phyloP scores from a whole-genome alignment of 169 alveolate genomes.

The Cryptosporidium bovis region DNA sequence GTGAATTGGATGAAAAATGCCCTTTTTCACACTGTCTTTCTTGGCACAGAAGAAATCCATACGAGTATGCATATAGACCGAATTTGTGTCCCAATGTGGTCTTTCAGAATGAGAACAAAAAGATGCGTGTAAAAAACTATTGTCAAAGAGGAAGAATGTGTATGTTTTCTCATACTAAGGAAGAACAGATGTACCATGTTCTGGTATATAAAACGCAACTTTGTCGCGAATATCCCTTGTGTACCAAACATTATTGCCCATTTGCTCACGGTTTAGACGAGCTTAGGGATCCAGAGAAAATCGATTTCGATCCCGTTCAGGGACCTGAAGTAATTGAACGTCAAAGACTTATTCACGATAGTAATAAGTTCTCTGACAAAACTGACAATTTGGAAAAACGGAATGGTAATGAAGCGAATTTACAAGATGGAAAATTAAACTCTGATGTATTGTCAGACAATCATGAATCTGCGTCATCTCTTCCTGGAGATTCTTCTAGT shows the following conservation, averaged over 20 bases:
- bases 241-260: constrained; percentile 73
- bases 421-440: too few species aligned
- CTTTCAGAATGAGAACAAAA: constrained; percentile 67
- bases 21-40: constrained; percentile 74
- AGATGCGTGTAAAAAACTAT: constrained; percentile 73
- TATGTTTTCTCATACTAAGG: constrained; percentile 75
- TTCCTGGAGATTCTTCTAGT: too few species aligned
- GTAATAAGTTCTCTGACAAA: constrained; percentile 40
- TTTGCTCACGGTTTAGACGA: constrained; percentile 73
- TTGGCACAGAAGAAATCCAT: constrained; percentile 73
- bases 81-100: constrained; percentile 71
- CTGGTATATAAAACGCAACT: constrained; percentile 65
- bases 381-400: constrained; percentile 22
- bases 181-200: constrained; percentile 73
- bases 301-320: constrained; percentile 71
- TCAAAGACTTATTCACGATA: constrained; percentile 71
- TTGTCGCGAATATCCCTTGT: constrained; percentile 68
- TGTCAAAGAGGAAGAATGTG: constrained; percentile 75
- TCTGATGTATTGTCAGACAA: neutral
- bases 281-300: constrained; percentile 55
- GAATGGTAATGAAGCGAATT: neutral
- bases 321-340: constrained; percentile 74
- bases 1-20: constrained; percentile 70
- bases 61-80: constrained; percentile 72
- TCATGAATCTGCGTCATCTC: too few species aligned